Evolutionary conservation across 441 rosid genomes (phyloP).

Genomic region (Biscutella laevigata): DNA sequence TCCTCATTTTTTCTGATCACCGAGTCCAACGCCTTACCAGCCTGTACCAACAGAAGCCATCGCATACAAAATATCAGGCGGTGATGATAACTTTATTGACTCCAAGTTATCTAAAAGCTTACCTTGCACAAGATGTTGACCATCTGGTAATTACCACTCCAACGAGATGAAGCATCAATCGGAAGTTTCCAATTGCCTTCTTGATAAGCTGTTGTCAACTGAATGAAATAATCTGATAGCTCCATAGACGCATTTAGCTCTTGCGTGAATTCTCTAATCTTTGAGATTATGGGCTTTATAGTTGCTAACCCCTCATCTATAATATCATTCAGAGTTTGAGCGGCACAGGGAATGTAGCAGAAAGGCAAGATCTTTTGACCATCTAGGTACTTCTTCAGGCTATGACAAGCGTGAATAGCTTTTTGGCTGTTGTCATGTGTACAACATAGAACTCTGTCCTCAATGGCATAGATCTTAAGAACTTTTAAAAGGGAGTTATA

Average conservation of each 20-base stretch:
- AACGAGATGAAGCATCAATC: constrained; percentile 63
- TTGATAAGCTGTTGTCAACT: constrained; percentile 51
- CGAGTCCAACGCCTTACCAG: constrained; percentile 73
- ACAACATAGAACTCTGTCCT: constrained; percentile 61
- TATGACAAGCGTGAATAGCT: constrained; percentile 69
- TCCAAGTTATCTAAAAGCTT: constrained; percentile 12
- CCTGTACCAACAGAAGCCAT: constrained; percentile 37
- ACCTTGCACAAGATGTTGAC: constrained; percentile 76
- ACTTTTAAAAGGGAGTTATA: constrained; percentile 48
- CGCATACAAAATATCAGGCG: not conserved
- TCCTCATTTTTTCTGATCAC: constrained; percentile 61
- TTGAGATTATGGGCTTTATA: constrained; percentile 61
- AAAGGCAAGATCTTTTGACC: constrained; percentile 64
- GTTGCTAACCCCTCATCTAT: constrained; percentile 75
- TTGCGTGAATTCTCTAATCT: constrained; percentile 63
- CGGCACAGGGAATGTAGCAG: constrained; percentile 84
- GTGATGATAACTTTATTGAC: no score
- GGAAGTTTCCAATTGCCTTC: constrained; percentile 91
- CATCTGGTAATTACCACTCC: constrained; percentile 90
- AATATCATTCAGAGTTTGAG: constrained; percentile 59
- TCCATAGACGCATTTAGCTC: constrained; percentile 59
- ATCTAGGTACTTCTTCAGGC: constrained; percentile 66
- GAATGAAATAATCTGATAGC: constrained; percentile 56
- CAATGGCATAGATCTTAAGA: constrained; percentile 57
- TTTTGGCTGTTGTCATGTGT: constrained; percentile 83